A percentile compares a stretch with the other conserved stretches of the same genome.
phyloP scores from a whole-genome alignment of 768 basidiomycete species.

The Macrolepiota dolichaula region DNA sequence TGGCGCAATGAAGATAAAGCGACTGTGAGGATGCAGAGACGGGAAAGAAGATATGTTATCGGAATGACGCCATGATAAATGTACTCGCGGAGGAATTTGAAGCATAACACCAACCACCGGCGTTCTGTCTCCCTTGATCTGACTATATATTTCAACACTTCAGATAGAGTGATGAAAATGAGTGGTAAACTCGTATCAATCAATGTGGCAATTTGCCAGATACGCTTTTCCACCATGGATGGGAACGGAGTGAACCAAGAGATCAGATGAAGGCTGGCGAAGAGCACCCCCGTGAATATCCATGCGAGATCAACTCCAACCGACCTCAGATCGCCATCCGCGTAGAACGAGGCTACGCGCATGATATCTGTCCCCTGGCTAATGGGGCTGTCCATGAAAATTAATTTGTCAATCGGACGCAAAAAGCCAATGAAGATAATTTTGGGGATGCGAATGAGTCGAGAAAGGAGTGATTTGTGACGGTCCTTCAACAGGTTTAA shows the following conservation, averaged over 20 bases:
- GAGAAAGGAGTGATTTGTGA: neutral
- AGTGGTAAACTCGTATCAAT: neutral
- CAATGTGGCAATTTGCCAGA: neutral
- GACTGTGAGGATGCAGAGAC: neutral
- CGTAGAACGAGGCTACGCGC: neutral
- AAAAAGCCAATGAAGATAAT: neutral
- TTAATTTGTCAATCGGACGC: neutral
- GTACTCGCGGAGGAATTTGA: neutral
- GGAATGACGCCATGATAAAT: neutral
- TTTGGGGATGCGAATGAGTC: neutral
- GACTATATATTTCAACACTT: neutral
- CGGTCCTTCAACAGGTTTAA: neutral
- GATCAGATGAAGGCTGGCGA: neutral
- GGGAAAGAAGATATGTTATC: neutral
- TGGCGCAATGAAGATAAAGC: neutral
- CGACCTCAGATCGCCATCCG: neutral
- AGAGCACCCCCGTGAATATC: neutral
- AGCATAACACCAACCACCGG: neutral
- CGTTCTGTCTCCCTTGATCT: neutral
- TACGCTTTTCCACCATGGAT: neutral
- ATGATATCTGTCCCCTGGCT: neutral
- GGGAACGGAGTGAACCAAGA: neutral
- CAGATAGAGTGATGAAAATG: neutral
- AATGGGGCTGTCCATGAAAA: neutral
- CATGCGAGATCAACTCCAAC: neutral